Percentiles rank a stretch among this genome's conserved stretches.
Evolutionary conservation across 139 green algal genomes (phyloP).

Genomic region (Penium margaritaceum): DNA sequence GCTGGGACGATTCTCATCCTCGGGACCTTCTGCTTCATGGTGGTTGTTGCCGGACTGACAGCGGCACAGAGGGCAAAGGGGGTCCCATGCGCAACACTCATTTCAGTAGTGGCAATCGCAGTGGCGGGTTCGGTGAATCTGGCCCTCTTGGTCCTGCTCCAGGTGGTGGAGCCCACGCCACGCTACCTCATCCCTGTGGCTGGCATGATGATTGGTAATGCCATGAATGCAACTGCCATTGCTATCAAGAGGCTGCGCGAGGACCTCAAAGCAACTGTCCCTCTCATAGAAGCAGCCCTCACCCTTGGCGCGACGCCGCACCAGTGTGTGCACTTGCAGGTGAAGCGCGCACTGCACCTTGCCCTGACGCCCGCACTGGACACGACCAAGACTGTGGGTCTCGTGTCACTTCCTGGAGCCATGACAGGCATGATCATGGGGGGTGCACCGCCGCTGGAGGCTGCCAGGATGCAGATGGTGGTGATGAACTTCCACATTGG

Average conservation of each 20-base stretch:
- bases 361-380: too few relatives aligned
- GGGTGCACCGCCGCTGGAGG: too few relatives aligned
- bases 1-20: constrained; percentile 2
- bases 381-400: too few relatives aligned
- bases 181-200: constrained; percentile 37
- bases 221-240: constrained; percentile 37
- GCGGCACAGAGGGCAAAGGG: constrained; percentile 22
- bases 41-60: constrained; percentile 23
- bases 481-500: too few relatives aligned
- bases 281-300: constrained; percentile 24
- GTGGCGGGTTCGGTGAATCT: not conserved
- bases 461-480: too few relatives aligned
- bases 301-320: constrained; percentile 33
- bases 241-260: constrained; percentile 28
- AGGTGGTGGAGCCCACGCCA: constrained; percentile 8
- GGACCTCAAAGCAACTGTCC: not conserved
- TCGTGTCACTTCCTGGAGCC: too few relatives aligned
- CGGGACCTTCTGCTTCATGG: constrained; percentile 30
- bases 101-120: constrained; percentile 9
- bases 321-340: too few relatives aligned
- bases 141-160: constrained; percentile 3
- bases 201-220: constrained; percentile 38
- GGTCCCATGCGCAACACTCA: not conserved
- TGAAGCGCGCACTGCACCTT: too few relatives aligned
- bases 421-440: too few relatives aligned